Conservation (phyloP, 148 eudicot species). For the Nyssa sinensis region DNA sequence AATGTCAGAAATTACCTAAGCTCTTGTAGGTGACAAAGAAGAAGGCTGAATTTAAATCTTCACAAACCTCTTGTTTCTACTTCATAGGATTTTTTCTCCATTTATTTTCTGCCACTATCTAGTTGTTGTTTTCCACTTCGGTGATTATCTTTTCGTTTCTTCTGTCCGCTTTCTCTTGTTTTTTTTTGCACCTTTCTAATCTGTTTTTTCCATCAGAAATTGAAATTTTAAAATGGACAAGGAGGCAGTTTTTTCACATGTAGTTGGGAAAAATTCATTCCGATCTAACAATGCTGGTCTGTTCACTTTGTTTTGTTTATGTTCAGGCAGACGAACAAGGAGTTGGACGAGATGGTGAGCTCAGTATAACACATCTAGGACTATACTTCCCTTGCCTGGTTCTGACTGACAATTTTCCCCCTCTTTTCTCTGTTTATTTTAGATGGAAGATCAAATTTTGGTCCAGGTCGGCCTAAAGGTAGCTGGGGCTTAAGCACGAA, state of each 20-base stretch:
- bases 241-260: background rate
- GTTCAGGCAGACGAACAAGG: slow-evolving; percentile 51
- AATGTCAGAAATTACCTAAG: too few relatives aligned
- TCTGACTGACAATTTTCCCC: background rate
- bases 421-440: background rate
- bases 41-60: too few relatives aligned
- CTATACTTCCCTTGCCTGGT: background rate
- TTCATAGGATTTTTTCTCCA: too few relatives aligned
- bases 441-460: slow-evolving; percentile 47
- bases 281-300: background rate
- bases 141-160: too few relatives aligned
- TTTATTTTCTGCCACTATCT: too few relatives aligned
- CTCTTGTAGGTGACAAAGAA: too few relatives aligned
- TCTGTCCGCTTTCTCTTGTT: too few relatives aligned
- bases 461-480: slow-evolving; percentile 41
- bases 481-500: slow-evolving; percentile 25
- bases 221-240: too few relatives aligned
- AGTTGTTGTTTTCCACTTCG: too few relatives aligned
- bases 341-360: slow-evolving; percentile 44
- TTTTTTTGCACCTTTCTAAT: too few relatives aligned
- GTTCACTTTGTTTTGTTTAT: slow-evolving; percentile 17
- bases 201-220: too few relatives aligned
- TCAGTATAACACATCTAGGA: background rate
- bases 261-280: background rate
- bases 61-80: too few relatives aligned